Evolutionary conservation across 2,329 filamentous ascomycete species (phyloP), one percentile per base, ranked within the genome.

Genomic region (Paraconiothyrium brasiliense): DNA sequence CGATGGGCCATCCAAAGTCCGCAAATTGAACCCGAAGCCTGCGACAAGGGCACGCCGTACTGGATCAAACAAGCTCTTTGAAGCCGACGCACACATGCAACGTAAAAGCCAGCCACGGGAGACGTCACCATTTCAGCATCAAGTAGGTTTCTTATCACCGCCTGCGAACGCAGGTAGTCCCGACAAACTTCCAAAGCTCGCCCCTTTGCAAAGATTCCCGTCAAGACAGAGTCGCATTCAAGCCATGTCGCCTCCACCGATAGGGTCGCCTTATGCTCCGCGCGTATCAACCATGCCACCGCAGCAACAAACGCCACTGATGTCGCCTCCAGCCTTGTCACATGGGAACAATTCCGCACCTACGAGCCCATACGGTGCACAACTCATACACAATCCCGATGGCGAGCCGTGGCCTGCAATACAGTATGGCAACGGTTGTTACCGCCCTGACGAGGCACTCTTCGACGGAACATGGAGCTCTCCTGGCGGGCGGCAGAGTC

Each of bases 61-160:
- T 6, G 30, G 27, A 22, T 47, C 60, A 8, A 51, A 44, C 48
- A 30, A 24, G 20, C 30, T 32, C 35, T 14, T 16, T 32, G 22
- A 10, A 24, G 10, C 11, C 9, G n/a, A 34, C n/a, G 24, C 41
- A 41, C 43, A 48, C 20, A 34, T n/a, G 22, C 49, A 32, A 10
- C 13, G 27, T 2, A 13, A 57, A 30, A 62, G 58, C 44, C 59
- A 59, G 4, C 55, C 61, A 27, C 62, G 65, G 22, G 62, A 66
- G 8, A 16, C 50, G 10, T 58, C 47, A 14, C 44, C 51, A 3
- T 39, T 54, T 24, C 37, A n/a, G 16, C 44, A n/a, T 5, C 35
- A 54, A 22, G 62, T 60, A 24, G 63, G 64, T 27, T 64, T 62
- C 27, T 22, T 27, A 6, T 56, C 59, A 13, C 59, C 58, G 2